Evolutionary conservation across 1,284 basidiomycete genomes (phyloP).

Genomic region (Lentinula novae-zelandiae): DNA sequence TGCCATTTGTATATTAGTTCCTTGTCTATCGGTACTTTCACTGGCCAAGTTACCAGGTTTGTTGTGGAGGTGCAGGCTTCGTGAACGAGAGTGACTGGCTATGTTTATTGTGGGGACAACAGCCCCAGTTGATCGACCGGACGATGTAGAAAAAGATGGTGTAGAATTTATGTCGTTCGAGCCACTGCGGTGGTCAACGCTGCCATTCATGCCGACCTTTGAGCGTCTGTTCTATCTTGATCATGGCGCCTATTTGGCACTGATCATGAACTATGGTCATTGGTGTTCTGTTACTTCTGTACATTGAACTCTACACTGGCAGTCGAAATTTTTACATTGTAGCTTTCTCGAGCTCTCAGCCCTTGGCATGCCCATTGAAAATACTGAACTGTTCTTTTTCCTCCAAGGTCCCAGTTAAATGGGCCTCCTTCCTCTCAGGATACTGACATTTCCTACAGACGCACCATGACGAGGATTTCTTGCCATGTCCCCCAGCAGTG

Average conservation of each 20-base stretch:
- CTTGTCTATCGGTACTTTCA: not conserved
- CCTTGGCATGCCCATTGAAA: too few species aligned
- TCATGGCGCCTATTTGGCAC: not conserved
- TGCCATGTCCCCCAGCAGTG: too few species aligned
- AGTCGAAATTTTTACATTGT: too few species aligned
- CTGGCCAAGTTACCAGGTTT: not conserved
- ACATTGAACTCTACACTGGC: too few species aligned
- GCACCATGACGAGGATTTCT: too few species aligned
- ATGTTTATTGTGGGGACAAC: not conserved
- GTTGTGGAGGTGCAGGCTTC: not conserved
- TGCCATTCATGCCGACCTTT: not conserved
- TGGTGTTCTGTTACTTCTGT: too few species aligned
- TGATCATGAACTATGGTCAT: too few species aligned
- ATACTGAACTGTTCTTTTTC: too few species aligned
- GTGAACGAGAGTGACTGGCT: constrained; percentile 10
- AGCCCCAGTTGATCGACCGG: not conserved
- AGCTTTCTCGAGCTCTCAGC: too few species aligned
- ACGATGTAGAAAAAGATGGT: not conserved
- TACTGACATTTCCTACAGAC: too few species aligned
- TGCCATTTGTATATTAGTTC: constrained; percentile 3
- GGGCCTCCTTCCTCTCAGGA: too few species aligned
- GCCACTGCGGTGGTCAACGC: not conserved
- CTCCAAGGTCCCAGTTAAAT: too few species aligned
- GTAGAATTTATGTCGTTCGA: not conserved
- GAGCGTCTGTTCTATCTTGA: not conserved